Conservation (phyloP, 805 yeast species). For the Saccharomycopsis synnaedendra region DNA sequence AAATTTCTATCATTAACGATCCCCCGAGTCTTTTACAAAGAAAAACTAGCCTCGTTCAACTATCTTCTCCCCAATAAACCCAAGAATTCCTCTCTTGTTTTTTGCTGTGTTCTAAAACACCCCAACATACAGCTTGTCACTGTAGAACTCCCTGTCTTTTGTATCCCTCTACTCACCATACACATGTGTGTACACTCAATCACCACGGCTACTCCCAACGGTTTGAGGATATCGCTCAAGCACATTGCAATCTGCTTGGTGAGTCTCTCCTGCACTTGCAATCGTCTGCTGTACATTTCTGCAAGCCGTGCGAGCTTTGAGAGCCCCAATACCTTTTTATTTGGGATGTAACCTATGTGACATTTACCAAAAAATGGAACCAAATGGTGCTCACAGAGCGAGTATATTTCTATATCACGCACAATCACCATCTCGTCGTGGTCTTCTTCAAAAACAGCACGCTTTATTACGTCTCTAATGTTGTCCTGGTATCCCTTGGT, state of each 20-base stretch:
- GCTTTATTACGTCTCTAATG: slow-evolving; percentile 70
- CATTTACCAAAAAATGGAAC: slow-evolving; percentile 97
- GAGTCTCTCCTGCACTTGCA: slow-evolving; percentile 95
- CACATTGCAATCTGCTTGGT: slow-evolving; percentile 98
- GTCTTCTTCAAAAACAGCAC: slow-evolving; percentile 95
- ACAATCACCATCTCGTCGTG: slow-evolving; percentile 99
- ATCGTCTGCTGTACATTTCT: slow-evolving; percentile 90
- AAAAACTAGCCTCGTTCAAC: background rate
- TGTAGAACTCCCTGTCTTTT: slow-evolving; percentile 88
- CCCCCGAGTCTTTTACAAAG: background rate
- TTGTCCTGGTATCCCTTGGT: slow-evolving; percentile 96
- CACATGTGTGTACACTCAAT: slow-evolving; percentile 98
- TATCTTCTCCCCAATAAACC: slow-evolving; percentile 14
- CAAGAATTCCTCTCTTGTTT: slow-evolving; percentile 92
- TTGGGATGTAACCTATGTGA: slow-evolving; percentile 96
- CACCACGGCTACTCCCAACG: slow-evolving; percentile 96
- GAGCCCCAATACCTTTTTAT: slow-evolving; percentile 82
- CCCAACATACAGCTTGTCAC: slow-evolving; percentile 97
- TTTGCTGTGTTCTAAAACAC: slow-evolving; percentile 84
- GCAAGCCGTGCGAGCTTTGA: slow-evolving; percentile 92
- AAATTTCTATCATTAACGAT: background rate
- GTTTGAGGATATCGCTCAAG: slow-evolving; percentile 76
- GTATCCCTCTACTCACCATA: slow-evolving; percentile 97
- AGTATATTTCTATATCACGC: slow-evolving; percentile 82
- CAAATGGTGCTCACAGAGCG: slow-evolving; percentile 93